Conservation (phyloP, 2,329 filamentous ascomycete species). For the Exutisphaerella laricina region DNA sequence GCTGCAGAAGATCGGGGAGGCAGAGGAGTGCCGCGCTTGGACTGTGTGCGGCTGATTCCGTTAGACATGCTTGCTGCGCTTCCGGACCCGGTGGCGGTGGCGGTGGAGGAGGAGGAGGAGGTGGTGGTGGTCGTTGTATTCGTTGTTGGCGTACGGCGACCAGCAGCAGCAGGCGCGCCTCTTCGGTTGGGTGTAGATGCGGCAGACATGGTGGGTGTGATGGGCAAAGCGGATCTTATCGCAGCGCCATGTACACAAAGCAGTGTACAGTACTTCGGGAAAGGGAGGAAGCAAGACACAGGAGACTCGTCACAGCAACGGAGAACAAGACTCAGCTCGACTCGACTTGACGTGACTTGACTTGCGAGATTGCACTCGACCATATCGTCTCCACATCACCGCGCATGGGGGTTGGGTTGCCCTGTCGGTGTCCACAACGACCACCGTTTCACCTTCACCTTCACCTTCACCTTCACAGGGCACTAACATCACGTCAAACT, state of each 20-base stretch:
- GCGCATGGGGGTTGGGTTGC: too few relatives aligned
- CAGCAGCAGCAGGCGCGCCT: conserved; percentile 15
- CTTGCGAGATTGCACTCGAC: too few relatives aligned
- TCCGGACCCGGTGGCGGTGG: conserved; percentile 14
- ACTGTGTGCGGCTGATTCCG: conserved; percentile 47
- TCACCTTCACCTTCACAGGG: too few relatives aligned
- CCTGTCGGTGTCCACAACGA: too few relatives aligned
- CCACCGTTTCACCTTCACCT: too few relatives aligned
- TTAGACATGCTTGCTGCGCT: conserved; percentile 17
- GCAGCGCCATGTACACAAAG: neutral
- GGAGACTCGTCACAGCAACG: too few relatives aligned
- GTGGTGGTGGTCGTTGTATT: conserved; percentile 10
- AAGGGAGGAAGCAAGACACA: too few relatives aligned
- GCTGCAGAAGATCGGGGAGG: conserved; percentile 65
- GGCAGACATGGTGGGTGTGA: conserved; percentile 12
- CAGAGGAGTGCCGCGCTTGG: conserved; percentile 61
- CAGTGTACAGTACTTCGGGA: too few relatives aligned
- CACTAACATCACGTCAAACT: too few relatives aligned
- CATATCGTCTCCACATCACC: too few relatives aligned
- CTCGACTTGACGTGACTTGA: too few relatives aligned
- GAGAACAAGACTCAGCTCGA: too few relatives aligned
- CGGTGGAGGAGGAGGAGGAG: conserved; percentile 20
- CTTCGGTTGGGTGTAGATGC: conserved; percentile 17
- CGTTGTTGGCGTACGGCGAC: conserved; percentile 17
- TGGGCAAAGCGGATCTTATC: conserved; percentile 1